Evolutionary conservation across 805 yeast genomes (phyloP).

Genomic region (Wickerhamomyces pijperi): DNA sequence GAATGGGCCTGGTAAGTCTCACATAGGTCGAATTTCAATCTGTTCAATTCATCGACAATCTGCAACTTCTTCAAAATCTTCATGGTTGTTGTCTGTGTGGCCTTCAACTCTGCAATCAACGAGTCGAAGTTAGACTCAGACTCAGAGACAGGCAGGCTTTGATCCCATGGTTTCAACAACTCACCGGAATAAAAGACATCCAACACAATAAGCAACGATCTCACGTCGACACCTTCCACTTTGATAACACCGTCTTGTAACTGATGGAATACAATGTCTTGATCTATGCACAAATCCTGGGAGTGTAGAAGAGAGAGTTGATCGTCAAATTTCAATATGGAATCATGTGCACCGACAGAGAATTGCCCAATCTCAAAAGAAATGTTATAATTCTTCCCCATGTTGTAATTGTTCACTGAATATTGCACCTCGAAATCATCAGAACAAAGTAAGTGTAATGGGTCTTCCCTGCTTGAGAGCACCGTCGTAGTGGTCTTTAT

Average conservation of each 20-base stretch:
- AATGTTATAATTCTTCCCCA: constrained; percentile 26
- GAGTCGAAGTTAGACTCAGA: no score
- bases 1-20: constrained; percentile 3
- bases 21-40: constrained; percentile 1
- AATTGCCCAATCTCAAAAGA: constrained; percentile 19
- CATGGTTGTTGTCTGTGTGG: constrained; percentile 5
- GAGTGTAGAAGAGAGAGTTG: constrained; percentile 1
- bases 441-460: neutral
- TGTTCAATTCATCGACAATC: constrained; percentile 9
- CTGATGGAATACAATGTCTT: constrained; percentile 5
- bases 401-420: constrained; percentile 7
- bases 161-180: constrained; percentile 36
- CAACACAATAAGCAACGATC: constrained; percentile 27
- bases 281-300: constrained; percentile 8
- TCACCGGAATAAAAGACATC: constrained; percentile 41
- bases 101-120: no score
- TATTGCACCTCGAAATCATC: neutral
- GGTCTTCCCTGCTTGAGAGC: neutral
- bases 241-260: constrained; percentile 12
- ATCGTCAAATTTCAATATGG: constrained; percentile 24
- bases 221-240: constrained; percentile 9
- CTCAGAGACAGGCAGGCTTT: no score
- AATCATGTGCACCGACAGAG: constrained; percentile 21
- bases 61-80: constrained; percentile 6
- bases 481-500: constrained; percentile 9